Conservation (phyloP, 352 stramenopile genomes). For the Peronospora belbahrii region DNA sequence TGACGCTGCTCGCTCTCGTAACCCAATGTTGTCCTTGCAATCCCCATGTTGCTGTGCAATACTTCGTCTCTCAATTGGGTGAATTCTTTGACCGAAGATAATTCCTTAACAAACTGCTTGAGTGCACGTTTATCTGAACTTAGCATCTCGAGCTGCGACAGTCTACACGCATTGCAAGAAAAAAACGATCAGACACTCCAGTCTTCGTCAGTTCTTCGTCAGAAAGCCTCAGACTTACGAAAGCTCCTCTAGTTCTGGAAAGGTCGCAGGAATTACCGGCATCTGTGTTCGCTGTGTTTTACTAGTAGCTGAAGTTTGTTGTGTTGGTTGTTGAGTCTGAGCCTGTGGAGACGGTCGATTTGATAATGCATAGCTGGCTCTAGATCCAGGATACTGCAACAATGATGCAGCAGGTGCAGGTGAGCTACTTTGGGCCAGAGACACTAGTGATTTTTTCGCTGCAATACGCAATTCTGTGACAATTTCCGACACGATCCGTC, state of each 20-base stretch:
- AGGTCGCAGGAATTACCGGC: constrained; percentile 62
- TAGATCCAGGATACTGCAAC: constrained; percentile 18
- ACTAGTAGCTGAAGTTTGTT: constrained; percentile 23
- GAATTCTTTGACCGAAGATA: constrained; percentile 61
- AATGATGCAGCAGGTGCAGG: constrained; percentile 12
- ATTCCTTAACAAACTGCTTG: constrained; percentile 53
- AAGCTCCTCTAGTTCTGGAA: constrained; percentile 68
- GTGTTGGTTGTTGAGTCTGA: constrained; percentile 28
- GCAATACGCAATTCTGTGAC: constrained; percentile 41
- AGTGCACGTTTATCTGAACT: constrained; percentile 49
- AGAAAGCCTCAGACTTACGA: constrained; percentile 38
- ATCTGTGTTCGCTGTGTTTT: constrained; percentile 63
- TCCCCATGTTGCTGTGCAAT: constrained; percentile 69
- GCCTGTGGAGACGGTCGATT: constrained; percentile 22
- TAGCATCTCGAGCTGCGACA: constrained; percentile 59
- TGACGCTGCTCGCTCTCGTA: constrained; percentile 45
- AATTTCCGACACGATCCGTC: constrained; percentile 72
- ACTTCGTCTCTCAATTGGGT: constrained; percentile 64
- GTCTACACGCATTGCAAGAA: constrained; percentile 9
- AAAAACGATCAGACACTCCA: constrained; percentile 1
- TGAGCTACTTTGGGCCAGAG: constrained; percentile 16
- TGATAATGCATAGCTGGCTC: constrained; percentile 23
- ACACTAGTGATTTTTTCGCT: constrained; percentile 17
- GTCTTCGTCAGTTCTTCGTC: too few relatives aligned
- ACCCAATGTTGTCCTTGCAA: constrained; percentile 57